A percentile compares a stretch with the other conserved stretches of the same genome.
Conservation (phyloP, 2,329 filamentous ascomycete genomes). For the Aspergillus unguis region DNA sequence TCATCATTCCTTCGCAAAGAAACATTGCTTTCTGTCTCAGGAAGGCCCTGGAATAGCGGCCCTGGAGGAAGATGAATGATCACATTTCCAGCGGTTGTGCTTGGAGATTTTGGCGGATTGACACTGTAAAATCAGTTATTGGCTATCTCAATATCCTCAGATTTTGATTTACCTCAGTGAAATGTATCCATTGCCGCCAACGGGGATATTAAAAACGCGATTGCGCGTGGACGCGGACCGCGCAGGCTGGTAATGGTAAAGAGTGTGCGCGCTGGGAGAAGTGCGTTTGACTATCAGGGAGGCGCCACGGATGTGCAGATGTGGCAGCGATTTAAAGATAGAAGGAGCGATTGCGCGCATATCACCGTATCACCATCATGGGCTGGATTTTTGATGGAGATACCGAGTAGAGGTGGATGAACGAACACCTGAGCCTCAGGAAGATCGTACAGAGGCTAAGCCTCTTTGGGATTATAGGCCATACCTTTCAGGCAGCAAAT, state of each 20-base stretch:
- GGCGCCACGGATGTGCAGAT: not conserved
- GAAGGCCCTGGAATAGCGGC: slow-evolving; percentile 23
- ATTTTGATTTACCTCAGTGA: slow-evolving; percentile 21
- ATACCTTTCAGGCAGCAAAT: not conserved
- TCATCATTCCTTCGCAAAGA: too few species aligned
- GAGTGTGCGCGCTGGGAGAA: not conserved
- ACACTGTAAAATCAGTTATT: slow-evolving; percentile 17
- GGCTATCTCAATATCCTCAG: too few species aligned
- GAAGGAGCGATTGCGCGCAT: not conserved
- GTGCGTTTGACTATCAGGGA: not conserved
- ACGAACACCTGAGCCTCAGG: too few species aligned
- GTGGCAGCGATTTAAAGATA: not conserved
- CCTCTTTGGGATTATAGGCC: not conserved
- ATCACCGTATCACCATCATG: not conserved
- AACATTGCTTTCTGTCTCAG: not conserved
- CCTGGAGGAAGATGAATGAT: slow-evolving; percentile 39
- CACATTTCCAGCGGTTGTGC: slow-evolving; percentile 23
- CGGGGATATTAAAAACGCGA: slow-evolving; percentile 16
- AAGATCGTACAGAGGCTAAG: not conserved
- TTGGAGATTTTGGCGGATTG: slow-evolving; percentile 14
- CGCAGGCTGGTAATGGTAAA: not conserved
- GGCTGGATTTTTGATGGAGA: not conserved
- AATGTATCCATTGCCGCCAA: slow-evolving; percentile 30
- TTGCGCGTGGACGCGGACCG: slow-evolving; percentile 1
- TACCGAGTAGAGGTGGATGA: not conserved